Evolutionary conservation across 2,329 filamentous ascomycete genomes (phyloP).

Genomic region (Colletotrichum chrysophilum): DNA sequence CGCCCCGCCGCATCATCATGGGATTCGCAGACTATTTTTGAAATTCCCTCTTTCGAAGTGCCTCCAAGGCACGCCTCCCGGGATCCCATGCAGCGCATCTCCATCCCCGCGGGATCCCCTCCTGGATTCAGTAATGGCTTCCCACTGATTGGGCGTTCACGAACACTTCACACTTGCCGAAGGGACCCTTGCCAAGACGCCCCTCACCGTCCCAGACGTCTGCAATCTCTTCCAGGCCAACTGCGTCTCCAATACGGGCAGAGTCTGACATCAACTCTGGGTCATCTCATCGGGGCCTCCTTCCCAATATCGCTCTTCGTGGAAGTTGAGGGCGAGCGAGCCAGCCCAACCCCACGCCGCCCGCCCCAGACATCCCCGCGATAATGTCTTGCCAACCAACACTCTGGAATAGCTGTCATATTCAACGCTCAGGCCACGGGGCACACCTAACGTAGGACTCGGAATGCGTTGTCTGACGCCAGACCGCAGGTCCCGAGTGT

Average conservation of each 20-base stretch:
- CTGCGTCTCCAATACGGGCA: not conserved
- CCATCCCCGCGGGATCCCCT: conserved; percentile 12
- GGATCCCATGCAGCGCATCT: not conserved
- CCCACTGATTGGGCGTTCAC: conserved; percentile 1
- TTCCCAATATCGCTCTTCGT: not conserved
- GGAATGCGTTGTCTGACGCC: not conserved
- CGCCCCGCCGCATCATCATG: conserved; percentile 14
- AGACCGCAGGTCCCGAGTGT: not conserved
- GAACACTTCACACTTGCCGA: not conserved
- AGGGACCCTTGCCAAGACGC: not conserved
- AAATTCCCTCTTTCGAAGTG: conserved; percentile 13
- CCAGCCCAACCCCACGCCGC: not conserved
- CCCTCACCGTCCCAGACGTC: not conserved
- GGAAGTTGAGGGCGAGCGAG: not conserved
- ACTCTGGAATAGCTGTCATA: not conserved
- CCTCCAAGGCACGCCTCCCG: not conserved
- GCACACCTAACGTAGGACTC: not conserved
- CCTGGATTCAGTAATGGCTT: conserved; percentile 10
- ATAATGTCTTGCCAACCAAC: not conserved
- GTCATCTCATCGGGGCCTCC: not conserved
- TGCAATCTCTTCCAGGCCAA: not conserved
- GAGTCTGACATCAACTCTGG: conserved; percentile 6
- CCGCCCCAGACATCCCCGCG: not conserved
- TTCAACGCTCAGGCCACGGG: not conserved
- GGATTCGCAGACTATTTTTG: conserved; percentile 15